These are phyloP conservation scores for Talaromyces sp. DNA, from an alignment of 2,329 filamentous ascomycete genomes.

Conservation along the genomic window DNA sequence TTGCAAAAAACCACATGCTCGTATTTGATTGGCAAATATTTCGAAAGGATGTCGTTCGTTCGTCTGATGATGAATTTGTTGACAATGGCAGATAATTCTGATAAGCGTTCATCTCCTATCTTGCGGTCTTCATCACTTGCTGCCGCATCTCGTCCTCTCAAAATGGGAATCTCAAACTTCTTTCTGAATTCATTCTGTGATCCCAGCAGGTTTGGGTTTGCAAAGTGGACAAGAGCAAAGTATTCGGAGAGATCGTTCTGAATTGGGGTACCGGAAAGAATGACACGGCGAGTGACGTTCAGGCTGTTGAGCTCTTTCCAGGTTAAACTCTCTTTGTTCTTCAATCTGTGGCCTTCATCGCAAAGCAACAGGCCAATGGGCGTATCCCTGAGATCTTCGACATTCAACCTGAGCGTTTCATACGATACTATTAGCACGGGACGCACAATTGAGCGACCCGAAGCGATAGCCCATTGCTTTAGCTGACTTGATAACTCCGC, in stretches of 20 bases:
- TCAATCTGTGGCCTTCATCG: constrained; percentile 93
- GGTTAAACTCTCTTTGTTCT: constrained; percentile 94
- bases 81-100: constrained; percentile 77
- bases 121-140: constrained; percentile 79
- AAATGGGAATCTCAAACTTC: constrained; percentile 86
- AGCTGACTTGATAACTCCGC: constrained; percentile 87
- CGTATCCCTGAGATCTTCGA: constrained; percentile 83
- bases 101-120: constrained; percentile 78
- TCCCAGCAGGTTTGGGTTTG: constrained; percentile 88
- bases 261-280: constrained; percentile 93
- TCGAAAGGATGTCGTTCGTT: constrained; percentile 96
- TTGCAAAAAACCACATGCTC: constrained; percentile 99
- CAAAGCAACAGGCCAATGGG: constrained; percentile 91
- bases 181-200: constrained; percentile 90
- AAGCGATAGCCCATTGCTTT: constrained; percentile 90
- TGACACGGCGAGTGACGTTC: constrained; percentile 87
- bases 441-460: constrained; percentile 81
- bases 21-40: constrained; percentile 97
- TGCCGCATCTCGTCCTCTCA: constrained; percentile 85
- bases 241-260: constrained; percentile 99
- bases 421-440: constrained; percentile 98
- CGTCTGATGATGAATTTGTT: constrained; percentile 98
- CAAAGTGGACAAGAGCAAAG: constrained; percentile 92
- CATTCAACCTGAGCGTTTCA: constrained; percentile 88
- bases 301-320: constrained; percentile 87